Percentiles rank a stretch among this genome's conserved stretches.
Evolutionary conservation across 805 yeast species (phyloP).

Genomic region (Blastobotrys attinorum): DNA sequence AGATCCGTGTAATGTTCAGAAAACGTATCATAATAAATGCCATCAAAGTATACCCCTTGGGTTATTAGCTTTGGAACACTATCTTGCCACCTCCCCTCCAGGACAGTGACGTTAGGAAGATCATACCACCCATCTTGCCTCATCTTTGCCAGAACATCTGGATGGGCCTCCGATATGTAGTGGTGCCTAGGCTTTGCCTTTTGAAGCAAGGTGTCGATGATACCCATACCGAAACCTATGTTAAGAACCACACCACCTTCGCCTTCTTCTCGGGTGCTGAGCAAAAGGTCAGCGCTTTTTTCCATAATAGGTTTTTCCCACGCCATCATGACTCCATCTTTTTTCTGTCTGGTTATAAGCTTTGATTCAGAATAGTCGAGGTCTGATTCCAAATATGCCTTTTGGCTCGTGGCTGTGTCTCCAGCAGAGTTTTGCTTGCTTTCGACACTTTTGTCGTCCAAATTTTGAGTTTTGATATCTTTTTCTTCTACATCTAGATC

Average conservation of each 20-base stretch:
- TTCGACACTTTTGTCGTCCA: too few species aligned
- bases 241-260: conserved; percentile 50
- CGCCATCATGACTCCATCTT: conserved; percentile 96
- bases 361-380: conserved; percentile 62
- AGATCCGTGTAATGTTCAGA: conserved; percentile 87
- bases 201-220: conserved; percentile 75
- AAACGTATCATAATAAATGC: conserved; percentile 89
- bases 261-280: conserved; percentile 28
- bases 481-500: conserved; percentile 16
- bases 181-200: conserved; percentile 53
- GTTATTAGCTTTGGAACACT: conserved; percentile 57
- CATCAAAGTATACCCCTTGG: conserved; percentile 69
- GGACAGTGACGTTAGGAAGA: conserved; percentile 57
- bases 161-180: conserved; percentile 91
- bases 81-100: conserved; percentile 94
- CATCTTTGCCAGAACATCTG: conserved; percentile 71
- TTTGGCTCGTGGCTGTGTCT: conserved; percentile 36
- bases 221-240: conserved; percentile 97
- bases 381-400: conserved; percentile 55
- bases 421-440: too few species aligned
- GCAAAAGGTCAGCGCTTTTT: conserved; percentile 67
- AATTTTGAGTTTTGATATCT: conserved; percentile 17
- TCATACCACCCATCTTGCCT: conserved; percentile 75
- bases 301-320: conserved; percentile 87
- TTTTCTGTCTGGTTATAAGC: conserved; percentile 58